Evolutionary conservation across 2,329 filamentous ascomycete species (phyloP).

Genomic region (Colletotrichum euphorbiae): DNA sequence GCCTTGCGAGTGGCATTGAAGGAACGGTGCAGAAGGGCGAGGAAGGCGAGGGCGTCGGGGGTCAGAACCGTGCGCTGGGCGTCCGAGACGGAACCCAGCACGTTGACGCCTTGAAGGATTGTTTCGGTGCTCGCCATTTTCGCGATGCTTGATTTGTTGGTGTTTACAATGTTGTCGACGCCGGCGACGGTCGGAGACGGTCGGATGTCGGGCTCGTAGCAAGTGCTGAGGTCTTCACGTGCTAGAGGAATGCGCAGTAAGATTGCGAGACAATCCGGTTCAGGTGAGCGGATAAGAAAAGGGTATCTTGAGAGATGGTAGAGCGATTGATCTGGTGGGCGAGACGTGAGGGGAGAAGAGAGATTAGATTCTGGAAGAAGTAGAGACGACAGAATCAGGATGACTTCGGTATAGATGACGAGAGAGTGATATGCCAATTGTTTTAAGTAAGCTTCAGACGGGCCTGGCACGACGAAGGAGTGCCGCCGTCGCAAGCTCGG

Average conservation of each 20-base stretch:
- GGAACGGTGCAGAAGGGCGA: slow-evolving; percentile 92
- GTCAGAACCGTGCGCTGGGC: slow-evolving; percentile 91
- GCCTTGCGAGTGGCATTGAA: slow-evolving; percentile 92
- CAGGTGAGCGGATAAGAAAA: slow-evolving; percentile 10
- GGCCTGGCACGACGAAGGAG: slow-evolving; percentile 16
- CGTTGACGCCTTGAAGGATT: slow-evolving; percentile 57
- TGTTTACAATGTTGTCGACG: slow-evolving; percentile 17
- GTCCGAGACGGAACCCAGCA: slow-evolving; percentile 83
- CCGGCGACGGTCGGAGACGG: background rate
- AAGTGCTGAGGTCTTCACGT: slow-evolving; percentile 31
- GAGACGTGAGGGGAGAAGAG: background rate
- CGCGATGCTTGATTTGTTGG: slow-evolving; percentile 15
- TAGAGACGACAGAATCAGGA: background rate
- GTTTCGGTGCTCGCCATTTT: slow-evolving; percentile 77
- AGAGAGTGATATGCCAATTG: slow-evolving; percentile 25
- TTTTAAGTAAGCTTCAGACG: background rate
- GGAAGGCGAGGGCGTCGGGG: slow-evolving; percentile 89
- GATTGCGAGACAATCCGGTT: slow-evolving; percentile 26
- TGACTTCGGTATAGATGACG: slow-evolving; percentile 17
- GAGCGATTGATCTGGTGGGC: slow-evolving; percentile 12
- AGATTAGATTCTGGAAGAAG: slow-evolving; percentile 24
- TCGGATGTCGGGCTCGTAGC: background rate
- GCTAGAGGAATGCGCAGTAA: slow-evolving; percentile 24
- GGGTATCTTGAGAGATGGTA: slow-evolving; percentile 28
- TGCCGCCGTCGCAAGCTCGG: slow-evolving; percentile 37